A percentile compares a stretch with the other conserved stretches of the same genome.
phyloP scores from a whole-genome alignment of 2,329 filamentous ascomycete genomes.

The Tolypocladium album region DNA sequence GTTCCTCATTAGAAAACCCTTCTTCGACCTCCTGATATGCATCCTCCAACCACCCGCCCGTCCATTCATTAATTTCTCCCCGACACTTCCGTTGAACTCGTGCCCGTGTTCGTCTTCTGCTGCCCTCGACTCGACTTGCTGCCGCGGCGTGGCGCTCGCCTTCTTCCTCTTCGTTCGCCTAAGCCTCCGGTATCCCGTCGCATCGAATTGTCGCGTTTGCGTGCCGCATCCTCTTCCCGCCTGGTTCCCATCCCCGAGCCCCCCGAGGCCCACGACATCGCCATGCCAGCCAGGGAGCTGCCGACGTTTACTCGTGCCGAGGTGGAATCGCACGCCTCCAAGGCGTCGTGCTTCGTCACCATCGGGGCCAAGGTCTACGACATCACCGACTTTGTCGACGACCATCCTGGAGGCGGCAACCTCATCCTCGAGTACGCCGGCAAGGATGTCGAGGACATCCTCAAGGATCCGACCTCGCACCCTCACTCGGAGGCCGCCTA shows the following conservation, averaged over 20 bases:
- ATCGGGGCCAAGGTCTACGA: slow-evolving; percentile 88
- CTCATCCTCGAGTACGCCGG: slow-evolving; percentile 84
- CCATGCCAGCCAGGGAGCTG: slow-evolving; percentile 71
- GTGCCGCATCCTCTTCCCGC: slow-evolving; percentile 2
- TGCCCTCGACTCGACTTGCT: not conserved
- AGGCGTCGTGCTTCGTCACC: slow-evolving; percentile 85
- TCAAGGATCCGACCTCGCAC: slow-evolving; percentile 77
- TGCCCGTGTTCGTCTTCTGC: not conserved
- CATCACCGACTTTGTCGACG: slow-evolving; percentile 79
- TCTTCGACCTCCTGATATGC: not conserved
- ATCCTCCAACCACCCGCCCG: not conserved
- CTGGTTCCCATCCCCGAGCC: slow-evolving; percentile 5
- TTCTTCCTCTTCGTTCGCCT: not conserved
- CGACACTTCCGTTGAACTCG: not conserved
- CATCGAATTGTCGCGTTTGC: not conserved
- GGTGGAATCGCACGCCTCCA: slow-evolving; percentile 68
- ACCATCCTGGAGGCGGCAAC: slow-evolving; percentile 84
- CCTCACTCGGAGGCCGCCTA: slow-evolving; percentile 87
- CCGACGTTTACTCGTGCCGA: slow-evolving; percentile 75
- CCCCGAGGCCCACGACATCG: slow-evolving; percentile 3
- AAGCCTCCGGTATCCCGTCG: not conserved
- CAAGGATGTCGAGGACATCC: slow-evolving; percentile 71
- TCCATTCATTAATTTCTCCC: not conserved
- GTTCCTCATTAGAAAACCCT: not conserved
- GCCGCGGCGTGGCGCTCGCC: not conserved